These are phyloP conservation scores for Cordyceps fumosorosea DNA, from an alignment of 2,329 filamentous ascomycete genomes.

Conservation along the genomic window DNA sequence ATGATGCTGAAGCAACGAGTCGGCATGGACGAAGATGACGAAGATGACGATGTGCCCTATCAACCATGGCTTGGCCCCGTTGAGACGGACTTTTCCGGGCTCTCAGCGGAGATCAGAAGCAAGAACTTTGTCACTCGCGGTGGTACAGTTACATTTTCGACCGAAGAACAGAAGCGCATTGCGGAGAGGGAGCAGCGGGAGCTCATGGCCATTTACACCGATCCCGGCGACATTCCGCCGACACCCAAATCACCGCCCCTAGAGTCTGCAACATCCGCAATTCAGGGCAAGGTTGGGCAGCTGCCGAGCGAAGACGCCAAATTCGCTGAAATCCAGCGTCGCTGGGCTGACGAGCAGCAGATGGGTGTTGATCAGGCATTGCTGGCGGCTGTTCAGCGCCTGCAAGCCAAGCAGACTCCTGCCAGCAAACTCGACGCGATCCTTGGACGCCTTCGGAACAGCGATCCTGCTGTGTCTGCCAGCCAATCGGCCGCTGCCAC, in stretches of 20 bases:
- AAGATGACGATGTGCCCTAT: slow-evolving; percentile 51
- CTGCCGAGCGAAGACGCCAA: slow-evolving; percentile 35
- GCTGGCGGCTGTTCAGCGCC: slow-evolving; percentile 37
- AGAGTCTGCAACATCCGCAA: slow-evolving; percentile 23
- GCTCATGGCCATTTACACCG: slow-evolving; percentile 55
- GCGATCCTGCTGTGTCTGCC: slow-evolving; percentile 11
- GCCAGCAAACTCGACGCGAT: slow-evolving; percentile 35
- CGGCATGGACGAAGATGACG: slow-evolving; percentile 44
- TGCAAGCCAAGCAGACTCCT: slow-evolving; percentile 31
- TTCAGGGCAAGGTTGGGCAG: slow-evolving; percentile 24
- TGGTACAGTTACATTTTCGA: slow-evolving; percentile 43
- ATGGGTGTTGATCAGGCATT: slow-evolving; percentile 37
- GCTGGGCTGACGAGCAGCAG: slow-evolving; percentile 41
- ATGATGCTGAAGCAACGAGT: slow-evolving; percentile 57
- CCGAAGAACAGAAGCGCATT: slow-evolving; percentile 50
- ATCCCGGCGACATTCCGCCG: slow-evolving; percentile 46
- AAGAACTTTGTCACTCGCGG: slow-evolving; percentile 49
- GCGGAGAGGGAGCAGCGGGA: slow-evolving; percentile 51
- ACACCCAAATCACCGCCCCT: slow-evolving; percentile 48
- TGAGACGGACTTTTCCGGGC: slow-evolving; percentile 38
- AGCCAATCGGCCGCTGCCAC: not conserved
- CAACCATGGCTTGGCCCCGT: slow-evolving; percentile 46
- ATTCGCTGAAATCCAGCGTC: slow-evolving; percentile 42
- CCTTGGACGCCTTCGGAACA: slow-evolving; percentile 27
- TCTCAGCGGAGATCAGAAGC: slow-evolving; percentile 39